Evolutionary conservation across 2,329 filamentous ascomycete species (phyloP), one percentile per base, ranked within the genome.

Genomic region (Malbranchea cinnamomea): DNA sequence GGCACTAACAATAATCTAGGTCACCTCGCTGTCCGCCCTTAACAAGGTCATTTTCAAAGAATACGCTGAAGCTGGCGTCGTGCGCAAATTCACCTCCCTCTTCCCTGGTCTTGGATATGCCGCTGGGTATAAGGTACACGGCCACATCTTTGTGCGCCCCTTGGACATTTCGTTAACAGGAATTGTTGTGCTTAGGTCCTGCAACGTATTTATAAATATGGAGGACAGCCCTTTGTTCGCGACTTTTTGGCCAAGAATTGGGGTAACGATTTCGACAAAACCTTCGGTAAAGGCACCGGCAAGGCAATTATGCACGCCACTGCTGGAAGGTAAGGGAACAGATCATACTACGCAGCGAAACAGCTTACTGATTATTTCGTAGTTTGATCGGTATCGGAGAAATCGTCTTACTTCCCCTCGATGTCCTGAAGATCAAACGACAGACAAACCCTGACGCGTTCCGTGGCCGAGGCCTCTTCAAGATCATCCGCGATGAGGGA

Each of bases 381-480:
- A 87, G 81, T 62, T 53, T 98, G 49, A 91, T 98, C 50, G 89
- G 89, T 47, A 93, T 98, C 47, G 89, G 89, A 51, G 89, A 98
- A 64, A 92, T 98, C 41, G 72, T 98, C 35, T 72, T 98, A 17
- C 71, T 98, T 23, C 89, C 89, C 23, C 73, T 98, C 37, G 89
- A 98, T 47, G 87, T 98, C 22, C 71, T 98, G 40, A 98, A 98
- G 72, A 98, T 98, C 65, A 98, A 98, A 72, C 77, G 89, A 48
- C 89, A 98, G 65, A 98, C 89, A 43, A 98, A 98, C 67, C 89
- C 89, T 23, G 89, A 95, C 52, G 85, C 89, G 20, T 98, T 98
- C 74, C 74, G 84, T 43, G 87, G 87, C 45, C 80, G 89, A 48
- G 89, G 89, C 38, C 68, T 98, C 36, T 63, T 95, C 52, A 78